Conservation (phyloP, 352 stramenopile species). For the Phytophthora macrochlamydospora region DNA sequence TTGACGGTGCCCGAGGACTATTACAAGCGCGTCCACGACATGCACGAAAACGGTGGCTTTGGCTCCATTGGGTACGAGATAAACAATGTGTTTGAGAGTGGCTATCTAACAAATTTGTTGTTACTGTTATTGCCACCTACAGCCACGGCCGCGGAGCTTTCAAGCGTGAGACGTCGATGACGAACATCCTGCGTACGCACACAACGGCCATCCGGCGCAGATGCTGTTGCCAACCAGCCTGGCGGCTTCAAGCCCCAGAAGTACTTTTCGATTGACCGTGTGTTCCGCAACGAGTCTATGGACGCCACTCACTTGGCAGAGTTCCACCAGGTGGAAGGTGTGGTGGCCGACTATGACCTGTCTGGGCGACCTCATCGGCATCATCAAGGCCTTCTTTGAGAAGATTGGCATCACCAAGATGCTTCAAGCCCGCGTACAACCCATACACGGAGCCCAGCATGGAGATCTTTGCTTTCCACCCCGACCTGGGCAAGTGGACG, state of each 20-base stretch:
- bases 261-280: conserved; percentile 99
- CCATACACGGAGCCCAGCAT: conserved; percentile 99
- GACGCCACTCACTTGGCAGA: conserved; percentile 99
- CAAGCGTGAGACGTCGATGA: conserved; percentile 97
- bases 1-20: conserved; percentile 97
- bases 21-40: conserved; percentile 97
- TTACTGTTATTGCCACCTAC: background rate
- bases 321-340: conserved; percentile 99
- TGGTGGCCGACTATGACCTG: conserved; percentile 99
- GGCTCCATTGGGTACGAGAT: conserved; percentile 95
- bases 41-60: conserved; percentile 97
- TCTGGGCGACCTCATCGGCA: conserved; percentile 99
- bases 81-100: background rate
- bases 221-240: conserved; percentile 96
- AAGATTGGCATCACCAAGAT: conserved; percentile 98
- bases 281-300: conserved; percentile 99
- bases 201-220: conserved; percentile 98
- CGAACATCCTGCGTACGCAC: conserved; percentile 99
- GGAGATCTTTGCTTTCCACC: conserved; percentile 99
- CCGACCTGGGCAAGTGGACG: conserved; percentile 99
- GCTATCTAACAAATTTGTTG: background rate
- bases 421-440: conserved; percentile 99
- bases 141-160: conserved; percentile 86
- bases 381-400: conserved; percentile 99
- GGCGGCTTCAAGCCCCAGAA: conserved; percentile 97